Evolutionary conservation across 495 filamentous ascomycete species (phyloP).

Genomic region (Thermochaetoides thermophila): DNA sequence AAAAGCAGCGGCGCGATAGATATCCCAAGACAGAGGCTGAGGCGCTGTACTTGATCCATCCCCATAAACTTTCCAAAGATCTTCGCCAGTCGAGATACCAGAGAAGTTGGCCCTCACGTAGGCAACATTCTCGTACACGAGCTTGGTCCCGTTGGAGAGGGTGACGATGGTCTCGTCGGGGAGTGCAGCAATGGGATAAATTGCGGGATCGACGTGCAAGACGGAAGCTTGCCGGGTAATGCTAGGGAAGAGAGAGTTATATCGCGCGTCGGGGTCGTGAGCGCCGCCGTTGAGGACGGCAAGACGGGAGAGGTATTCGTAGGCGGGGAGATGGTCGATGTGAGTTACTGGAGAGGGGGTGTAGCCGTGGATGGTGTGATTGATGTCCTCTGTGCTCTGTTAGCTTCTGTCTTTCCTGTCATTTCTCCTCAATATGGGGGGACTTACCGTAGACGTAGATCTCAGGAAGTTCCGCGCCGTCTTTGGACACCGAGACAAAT

Average conservation of each 20-base stretch:
- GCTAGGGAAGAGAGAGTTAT: conserved; percentile 10
- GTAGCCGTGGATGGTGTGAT: conserved; percentile 6
- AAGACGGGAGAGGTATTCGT: conserved; percentile 4
- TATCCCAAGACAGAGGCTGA: neutral
- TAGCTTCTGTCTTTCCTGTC: neutral
- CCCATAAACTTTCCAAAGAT: conserved; percentile 6
- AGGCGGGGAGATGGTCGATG: conserved; percentile 7
- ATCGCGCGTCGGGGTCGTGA: conserved; percentile 24
- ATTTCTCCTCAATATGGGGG: too few species aligned
- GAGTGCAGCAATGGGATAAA: neutral
- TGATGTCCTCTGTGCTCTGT: conserved; percentile 5
- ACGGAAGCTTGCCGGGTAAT: conserved; percentile 1
- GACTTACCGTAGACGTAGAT: conserved; percentile 9
- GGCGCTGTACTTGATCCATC: neutral
- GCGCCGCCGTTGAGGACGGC: neutral
- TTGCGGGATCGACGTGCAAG: neutral
- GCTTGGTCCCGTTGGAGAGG: conserved; percentile 8
- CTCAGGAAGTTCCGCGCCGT: conserved; percentile 3
- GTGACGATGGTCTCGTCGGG: conserved; percentile 7
- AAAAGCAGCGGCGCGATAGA: neutral
- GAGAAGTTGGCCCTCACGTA: conserved; percentile 9
- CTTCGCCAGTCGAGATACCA: conserved; percentile 5
- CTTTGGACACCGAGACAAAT: conserved; percentile 12
- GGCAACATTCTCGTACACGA: conserved; percentile 3
- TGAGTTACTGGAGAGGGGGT: conserved; percentile 10